Conservation (phyloP, 2,329 filamentous ascomycete genomes). For the Corynespora cassiicola region DNA sequence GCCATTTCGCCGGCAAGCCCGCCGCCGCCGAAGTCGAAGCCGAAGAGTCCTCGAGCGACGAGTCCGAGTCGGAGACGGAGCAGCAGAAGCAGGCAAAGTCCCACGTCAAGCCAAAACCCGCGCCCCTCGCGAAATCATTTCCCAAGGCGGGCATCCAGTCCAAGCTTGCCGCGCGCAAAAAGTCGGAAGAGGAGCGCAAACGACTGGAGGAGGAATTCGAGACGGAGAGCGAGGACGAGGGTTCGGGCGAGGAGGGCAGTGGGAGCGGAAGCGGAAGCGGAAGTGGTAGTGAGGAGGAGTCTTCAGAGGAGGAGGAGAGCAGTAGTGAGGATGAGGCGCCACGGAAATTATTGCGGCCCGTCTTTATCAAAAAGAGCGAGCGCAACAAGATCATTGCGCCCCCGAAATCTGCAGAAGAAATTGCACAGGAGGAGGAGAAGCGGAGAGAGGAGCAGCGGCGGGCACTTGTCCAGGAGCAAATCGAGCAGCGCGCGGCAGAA, state of each 20-base stretch:
- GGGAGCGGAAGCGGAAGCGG: conserved; percentile 25
- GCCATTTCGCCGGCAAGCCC: conserved; percentile 86
- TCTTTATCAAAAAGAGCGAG: conserved; percentile 70
- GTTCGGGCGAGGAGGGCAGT: conserved; percentile 17
- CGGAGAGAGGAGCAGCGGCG: conserved; percentile 75
- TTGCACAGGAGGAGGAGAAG: conserved; percentile 57
- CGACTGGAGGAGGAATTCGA: conserved; percentile 64
- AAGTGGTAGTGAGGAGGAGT: conserved; percentile 32
- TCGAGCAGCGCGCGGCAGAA: conserved; percentile 80
- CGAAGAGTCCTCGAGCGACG: conserved; percentile 48
- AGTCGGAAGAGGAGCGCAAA: conserved; percentile 34
- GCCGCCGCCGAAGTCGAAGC: conserved; percentile 53
- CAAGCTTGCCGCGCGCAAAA: conserved; percentile 49
- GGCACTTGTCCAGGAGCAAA: conserved; percentile 84
- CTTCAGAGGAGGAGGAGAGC: conserved; percentile 58
- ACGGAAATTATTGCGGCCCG: conserved; percentile 66
- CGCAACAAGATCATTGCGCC: conserved; percentile 51
- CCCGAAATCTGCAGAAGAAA: conserved; percentile 45
- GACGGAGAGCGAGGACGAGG: conserved; percentile 56
- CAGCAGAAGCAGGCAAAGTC: conserved; percentile 57
- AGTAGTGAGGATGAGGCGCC: conserved; percentile 65
- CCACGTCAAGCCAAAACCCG: conserved; percentile 42
- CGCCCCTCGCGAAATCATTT: conserved; percentile 54
- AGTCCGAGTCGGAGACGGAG: conserved; percentile 60
- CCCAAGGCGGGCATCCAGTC: conserved; percentile 51